These are phyloP conservation scores for Cystobasidium ongulense DNA, from an alignment of 768 basidiomycete genomes.

Conservation along the genomic window DNA sequence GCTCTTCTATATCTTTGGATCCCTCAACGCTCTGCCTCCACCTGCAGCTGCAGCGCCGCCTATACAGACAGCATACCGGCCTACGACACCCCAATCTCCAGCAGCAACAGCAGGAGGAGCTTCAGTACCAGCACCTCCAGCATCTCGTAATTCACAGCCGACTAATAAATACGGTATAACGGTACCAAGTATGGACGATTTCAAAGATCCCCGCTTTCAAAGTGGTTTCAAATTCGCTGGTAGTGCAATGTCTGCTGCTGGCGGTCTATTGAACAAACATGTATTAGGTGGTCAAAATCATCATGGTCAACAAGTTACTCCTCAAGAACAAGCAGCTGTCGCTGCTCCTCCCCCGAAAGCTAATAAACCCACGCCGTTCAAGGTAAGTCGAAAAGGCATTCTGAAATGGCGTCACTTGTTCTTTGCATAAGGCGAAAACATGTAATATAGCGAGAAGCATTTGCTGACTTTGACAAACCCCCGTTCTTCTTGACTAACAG, in stretches of 20 bases:
- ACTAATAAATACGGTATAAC: slow-evolving; percentile 26
- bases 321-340: neutral
- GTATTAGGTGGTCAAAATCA: slow-evolving; percentile 5
- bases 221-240: slow-evolving; percentile 23
- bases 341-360: neutral
- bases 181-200: slow-evolving; percentile 20
- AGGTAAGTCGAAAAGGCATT: too few relatives aligned
- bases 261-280: slow-evolving; percentile 21
- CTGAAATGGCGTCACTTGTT: too few relatives aligned
- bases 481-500: neutral
- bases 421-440: too few relatives aligned
- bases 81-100: slow-evolving; percentile 7
- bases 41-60: neutral
- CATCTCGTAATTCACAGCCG: neutral
- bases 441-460: too few relatives aligned
- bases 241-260: neutral
- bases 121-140: neutral
- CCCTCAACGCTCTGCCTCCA: neutral
- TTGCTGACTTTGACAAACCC: too few relatives aligned
- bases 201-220: slow-evolving; percentile 28
- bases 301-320: neutral
- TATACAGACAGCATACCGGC: neutral
- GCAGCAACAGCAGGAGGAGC: neutral
- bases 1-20: neutral
- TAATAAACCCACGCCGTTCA: neutral